These are phyloP conservation scores for Ramaria sp. DNA, from an alignment of 768 basidiomycete genomes.

Conservation along the genomic window DNA sequence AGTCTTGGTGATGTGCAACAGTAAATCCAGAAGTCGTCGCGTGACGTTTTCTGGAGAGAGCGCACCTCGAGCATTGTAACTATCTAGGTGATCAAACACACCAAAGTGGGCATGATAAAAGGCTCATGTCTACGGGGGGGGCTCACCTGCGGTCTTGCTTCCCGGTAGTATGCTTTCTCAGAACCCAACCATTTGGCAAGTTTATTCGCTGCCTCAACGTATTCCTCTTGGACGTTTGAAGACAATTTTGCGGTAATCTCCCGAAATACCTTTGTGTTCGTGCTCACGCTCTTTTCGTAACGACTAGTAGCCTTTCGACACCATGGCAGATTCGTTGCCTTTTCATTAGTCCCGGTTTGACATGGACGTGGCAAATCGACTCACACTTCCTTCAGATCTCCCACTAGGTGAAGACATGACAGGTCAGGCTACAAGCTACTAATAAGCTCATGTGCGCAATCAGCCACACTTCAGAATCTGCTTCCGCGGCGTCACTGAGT, in stretches of 20 bases:
- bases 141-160: constrained; percentile 1
- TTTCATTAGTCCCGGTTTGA: too few relatives aligned
- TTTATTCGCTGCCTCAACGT: not conserved
- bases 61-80: constrained; percentile 3
- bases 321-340: too few relatives aligned
- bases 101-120: not conserved
- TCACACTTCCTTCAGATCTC: too few relatives aligned
- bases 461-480: too few relatives aligned
- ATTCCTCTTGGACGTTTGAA: not conserved
- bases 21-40: not conserved
- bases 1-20: not conserved
- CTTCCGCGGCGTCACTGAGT: too few relatives aligned
- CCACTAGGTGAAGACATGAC: too few relatives aligned
- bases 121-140: not conserved
- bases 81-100: not conserved
- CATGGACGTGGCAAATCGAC: too few relatives aligned
- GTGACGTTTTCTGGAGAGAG: not conserved
- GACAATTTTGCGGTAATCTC: not conserved
- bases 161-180: constrained; percentile 1
- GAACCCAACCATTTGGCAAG: not conserved
- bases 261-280: not conserved
- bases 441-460: too few relatives aligned
- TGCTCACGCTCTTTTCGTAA: not conserved
- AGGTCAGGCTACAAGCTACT: too few relatives aligned
- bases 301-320: too few relatives aligned